These are phyloP conservation scores for Epichloe elymi DNA, from an alignment of 2,329 filamentous ascomycete species.

Conservation along the genomic window DNA sequence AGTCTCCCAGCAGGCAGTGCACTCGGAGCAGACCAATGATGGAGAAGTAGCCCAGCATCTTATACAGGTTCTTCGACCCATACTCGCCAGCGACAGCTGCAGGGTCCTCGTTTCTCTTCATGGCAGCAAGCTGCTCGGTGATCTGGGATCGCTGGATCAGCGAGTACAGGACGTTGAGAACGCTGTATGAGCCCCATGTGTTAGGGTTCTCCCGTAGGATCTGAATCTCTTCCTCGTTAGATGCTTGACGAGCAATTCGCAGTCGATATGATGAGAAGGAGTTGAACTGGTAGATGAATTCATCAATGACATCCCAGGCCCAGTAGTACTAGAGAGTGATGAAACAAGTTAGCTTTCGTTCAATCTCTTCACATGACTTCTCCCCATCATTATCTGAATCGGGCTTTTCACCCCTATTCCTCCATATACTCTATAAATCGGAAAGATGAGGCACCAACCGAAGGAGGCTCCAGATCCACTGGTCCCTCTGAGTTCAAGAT, in stretches of 20 bases:
- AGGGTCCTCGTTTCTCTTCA: constrained; percentile 87
- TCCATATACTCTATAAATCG: not conserved
- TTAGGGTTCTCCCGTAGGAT: constrained; percentile 93
- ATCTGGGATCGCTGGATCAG: constrained; percentile 98
- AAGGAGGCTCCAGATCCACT: constrained; percentile 90
- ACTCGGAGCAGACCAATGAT: constrained; percentile 95
- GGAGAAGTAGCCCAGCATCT: constrained; percentile 98
- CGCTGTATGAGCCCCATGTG: constrained; percentile 99
- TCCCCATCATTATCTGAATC: not conserved
- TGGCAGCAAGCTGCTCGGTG: constrained; percentile 88
- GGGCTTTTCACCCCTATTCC: too few species aligned
- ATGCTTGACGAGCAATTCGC: constrained; percentile 67
- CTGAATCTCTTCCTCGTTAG: constrained; percentile 85
- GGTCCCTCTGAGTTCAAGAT: constrained; percentile 99
- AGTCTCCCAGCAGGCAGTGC: constrained; percentile 92
- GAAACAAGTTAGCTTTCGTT: constrained; percentile 3
- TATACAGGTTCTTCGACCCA: constrained; percentile 84
- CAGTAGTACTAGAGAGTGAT: constrained; percentile 67
- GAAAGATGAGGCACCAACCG: constrained; percentile 43
- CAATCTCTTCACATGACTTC: not conserved
- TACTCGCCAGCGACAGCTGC: constrained; percentile 86
- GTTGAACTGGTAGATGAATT: constrained; percentile 99
- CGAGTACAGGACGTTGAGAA: constrained; percentile 97
- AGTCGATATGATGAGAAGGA: constrained; percentile 96
- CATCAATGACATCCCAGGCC: constrained; percentile 99